Conservation (phyloP, 768 basidiomycete genomes). For the Rhodosporidiobolus sp. region DNA sequence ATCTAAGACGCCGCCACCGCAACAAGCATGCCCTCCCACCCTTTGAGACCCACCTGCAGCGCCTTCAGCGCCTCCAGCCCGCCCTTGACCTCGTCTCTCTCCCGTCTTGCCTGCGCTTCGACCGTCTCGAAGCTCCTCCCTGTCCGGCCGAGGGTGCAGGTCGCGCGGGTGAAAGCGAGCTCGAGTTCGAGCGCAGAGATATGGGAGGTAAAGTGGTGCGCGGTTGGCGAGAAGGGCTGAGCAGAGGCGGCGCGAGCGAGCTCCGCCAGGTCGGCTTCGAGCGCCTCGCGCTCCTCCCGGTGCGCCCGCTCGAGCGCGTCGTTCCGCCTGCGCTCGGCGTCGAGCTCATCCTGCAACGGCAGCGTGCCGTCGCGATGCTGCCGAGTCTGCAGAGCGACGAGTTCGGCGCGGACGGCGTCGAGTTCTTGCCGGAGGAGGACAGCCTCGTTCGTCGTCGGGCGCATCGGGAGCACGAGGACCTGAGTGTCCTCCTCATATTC, state of each 20-base stretch:
- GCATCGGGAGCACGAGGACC: conserved; percentile 13
- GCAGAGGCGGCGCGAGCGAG: neutral
- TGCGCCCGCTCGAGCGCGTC: neutral
- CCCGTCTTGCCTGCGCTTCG: neutral
- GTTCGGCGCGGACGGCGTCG: neutral
- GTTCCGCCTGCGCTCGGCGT: neutral
- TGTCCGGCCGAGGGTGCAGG: neutral
- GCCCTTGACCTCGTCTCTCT: neutral
- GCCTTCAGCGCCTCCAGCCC: neutral
- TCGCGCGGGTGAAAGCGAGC: neutral
- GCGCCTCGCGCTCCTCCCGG: neutral
- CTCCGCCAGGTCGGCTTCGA: conserved; percentile 9
- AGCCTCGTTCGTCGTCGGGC: conserved; percentile 4
- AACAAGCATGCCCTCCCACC: neutral
- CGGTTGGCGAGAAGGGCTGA: neutral
- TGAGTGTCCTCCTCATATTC: neutral
- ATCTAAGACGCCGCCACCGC: neutral
- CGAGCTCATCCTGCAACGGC: neutral
- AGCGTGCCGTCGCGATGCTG: neutral
- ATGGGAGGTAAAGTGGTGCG: too few species aligned
- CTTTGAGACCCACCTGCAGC: neutral
- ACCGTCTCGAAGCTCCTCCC: neutral
- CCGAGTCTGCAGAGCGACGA: neutral
- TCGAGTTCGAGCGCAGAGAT: neutral
- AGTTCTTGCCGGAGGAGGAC: neutral